A percentile compares a stretch with the other conserved stretches of the same genome.
Evolutionary conservation across 805 yeast genomes (phyloP).

Genomic region (Metschnikowia gelsemii): DNA sequence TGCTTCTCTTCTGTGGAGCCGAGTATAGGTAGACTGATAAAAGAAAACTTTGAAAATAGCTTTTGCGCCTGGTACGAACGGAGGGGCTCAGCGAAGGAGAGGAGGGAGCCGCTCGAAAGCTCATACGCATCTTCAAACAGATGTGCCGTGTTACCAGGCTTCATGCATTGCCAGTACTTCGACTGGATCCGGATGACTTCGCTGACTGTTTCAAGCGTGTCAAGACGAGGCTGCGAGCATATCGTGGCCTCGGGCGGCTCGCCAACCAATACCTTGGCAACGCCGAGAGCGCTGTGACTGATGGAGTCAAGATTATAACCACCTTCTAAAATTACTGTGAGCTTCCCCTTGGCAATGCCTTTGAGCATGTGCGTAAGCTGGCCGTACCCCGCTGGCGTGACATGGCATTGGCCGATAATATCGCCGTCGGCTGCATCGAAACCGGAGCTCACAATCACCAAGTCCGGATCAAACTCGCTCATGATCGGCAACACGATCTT

Average conservation of each 20-base stretch:
- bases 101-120: slow-evolving; percentile 35
- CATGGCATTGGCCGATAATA: slow-evolving; percentile 93
- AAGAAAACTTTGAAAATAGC: slow-evolving; percentile 52
- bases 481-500: slow-evolving; percentile 85
- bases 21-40: slow-evolving; percentile 68
- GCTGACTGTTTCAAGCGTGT: slow-evolving; percentile 76
- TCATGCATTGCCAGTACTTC: slow-evolving; percentile 81
- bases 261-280: slow-evolving; percentile 86
- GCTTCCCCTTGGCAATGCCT: slow-evolving; percentile 80
- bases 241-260: slow-evolving; percentile 88
- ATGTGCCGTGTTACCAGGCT: slow-evolving; percentile 56
- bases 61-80: slow-evolving; percentile 66
- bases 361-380: slow-evolving; percentile 93
- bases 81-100: slow-evolving; percentile 69
- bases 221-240: slow-evolving; percentile 64
- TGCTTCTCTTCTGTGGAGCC: slow-evolving; percentile 23
- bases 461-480: slow-evolving; percentile 86
- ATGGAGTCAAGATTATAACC: slow-evolving; percentile 94
- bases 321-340: slow-evolving; percentile 91
- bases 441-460: slow-evolving; percentile 90
- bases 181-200: slow-evolving; percentile 80
- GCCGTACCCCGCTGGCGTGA: slow-evolving; percentile 93
- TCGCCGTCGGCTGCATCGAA: slow-evolving; percentile 99
- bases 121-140: slow-evolving; percentile 42
- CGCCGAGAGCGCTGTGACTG: slow-evolving; percentile 86